Base-by-base conservation (phyloP, 768 basidiomycete species). In the Leccinum longicurvipes region DNA sequence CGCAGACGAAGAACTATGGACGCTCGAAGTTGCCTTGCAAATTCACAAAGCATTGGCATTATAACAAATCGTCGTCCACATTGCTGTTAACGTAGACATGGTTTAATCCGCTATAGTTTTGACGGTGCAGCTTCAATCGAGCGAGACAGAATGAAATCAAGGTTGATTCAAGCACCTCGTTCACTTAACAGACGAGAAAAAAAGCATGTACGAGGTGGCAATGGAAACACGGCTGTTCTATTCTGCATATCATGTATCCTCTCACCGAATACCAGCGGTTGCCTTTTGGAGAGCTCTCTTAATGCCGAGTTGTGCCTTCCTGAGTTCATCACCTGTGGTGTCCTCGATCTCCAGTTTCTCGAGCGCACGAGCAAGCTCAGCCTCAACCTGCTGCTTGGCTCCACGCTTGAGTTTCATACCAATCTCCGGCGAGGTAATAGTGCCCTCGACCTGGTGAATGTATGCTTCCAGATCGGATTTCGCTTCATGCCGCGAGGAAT, bases 321-420 rank as follows among this genome's bases (percentile, higher is more conserved):
- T 91, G 69, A 99, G 84, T 75, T 99, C 93, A 73, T 98, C 97
- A 53, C 86, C 85, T 28, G 89, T 79, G 58, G 92, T 91, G 56
- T 96, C 92, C 79, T 97, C 96, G 60, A 97, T 91, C 82, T 98
- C 97, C 72, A 99, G 82, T 79, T 93, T 94, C 86, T 98, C 97
- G 48, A 98, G 84, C 28, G 97, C 95, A 70, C 94, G 91, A 51
- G 97, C 95, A 60, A 99, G 93, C 80, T 98, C 97, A 60, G 89
- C 82, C 82, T 99, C 97, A 63, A 99, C 92, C 73, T 95, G 91
- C 31, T 80, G 73, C 79, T 94, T 94, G 52, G 94, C 91, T 68
- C 94, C 94, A 58, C 96, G 89, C 85, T 98, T 98, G 76, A 98
- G 89, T 80, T 98, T 98, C 87, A 95, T 91, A 69, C 92, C 91